These are phyloP conservation scores for Diplosphaera chodatii DNA, from an alignment of 139 green algal genomes.

Conservation along the genomic window DNA sequence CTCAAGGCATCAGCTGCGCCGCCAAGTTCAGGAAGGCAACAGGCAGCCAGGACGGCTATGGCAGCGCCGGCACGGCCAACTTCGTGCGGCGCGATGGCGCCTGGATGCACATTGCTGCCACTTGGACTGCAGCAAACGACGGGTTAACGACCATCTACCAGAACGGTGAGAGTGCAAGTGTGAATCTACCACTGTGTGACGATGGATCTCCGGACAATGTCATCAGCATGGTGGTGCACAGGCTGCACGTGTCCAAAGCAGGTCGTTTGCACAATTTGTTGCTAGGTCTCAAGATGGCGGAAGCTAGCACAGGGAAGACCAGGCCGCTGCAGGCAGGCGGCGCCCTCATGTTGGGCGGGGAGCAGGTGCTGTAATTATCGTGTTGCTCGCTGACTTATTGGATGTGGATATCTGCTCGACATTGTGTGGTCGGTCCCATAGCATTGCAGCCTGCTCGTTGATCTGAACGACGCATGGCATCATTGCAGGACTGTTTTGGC, in stretches of 20 bases:
- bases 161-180: slow-evolving; percentile 70
- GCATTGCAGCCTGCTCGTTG: too few relatives aligned
- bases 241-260: too few relatives aligned
- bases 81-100: slow-evolving; percentile 48
- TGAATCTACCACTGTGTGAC: too few relatives aligned
- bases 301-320: slow-evolving; percentile 46
- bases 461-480: too few relatives aligned
- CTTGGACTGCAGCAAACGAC: slow-evolving; percentile 55
- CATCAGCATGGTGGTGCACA: too few relatives aligned
- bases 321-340: slow-evolving; percentile 51
- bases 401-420: too few relatives aligned
- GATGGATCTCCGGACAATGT: too few relatives aligned
- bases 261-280: too few relatives aligned
- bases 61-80: slow-evolving; percentile 24
- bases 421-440: too few relatives aligned
- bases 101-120: slow-evolving; percentile 84
- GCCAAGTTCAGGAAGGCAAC: slow-evolving; percentile 25
- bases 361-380: too few relatives aligned
- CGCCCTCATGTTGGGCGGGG: slow-evolving; percentile 75
- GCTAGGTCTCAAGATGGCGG: slow-evolving; percentile 8
- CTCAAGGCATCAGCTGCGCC: slow-evolving; percentile 44
- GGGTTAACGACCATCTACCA: slow-evolving; percentile 73
- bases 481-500: slow-evolving; percentile 78
- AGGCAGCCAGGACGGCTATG: too few relatives aligned
- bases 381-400: too few relatives aligned